phyloP scores from a whole-genome alignment of 306 rosid species.

The Trifolium subterraneum region DNA sequence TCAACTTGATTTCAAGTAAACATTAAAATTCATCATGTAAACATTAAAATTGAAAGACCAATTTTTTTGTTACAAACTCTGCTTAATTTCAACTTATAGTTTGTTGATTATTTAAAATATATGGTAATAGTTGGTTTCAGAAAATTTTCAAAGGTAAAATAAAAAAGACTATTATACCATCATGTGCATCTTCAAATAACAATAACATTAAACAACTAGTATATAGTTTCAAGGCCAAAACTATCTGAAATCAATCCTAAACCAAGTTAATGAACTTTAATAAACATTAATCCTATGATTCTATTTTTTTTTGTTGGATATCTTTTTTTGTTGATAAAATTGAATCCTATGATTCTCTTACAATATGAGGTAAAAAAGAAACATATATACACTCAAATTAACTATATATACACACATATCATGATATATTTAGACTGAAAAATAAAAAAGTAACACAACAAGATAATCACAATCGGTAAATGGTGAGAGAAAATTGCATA shows the following conservation, averaged over 20 bases:
- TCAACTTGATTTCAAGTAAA: not conserved
- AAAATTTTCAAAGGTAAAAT: constrained; percentile 6
- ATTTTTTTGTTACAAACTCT: constrained; percentile 9
- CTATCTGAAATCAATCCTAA: not conserved
- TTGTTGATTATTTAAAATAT: not conserved
- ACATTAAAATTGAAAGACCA: not conserved
- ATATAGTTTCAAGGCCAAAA: constrained; percentile 10
- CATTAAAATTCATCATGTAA: not conserved
- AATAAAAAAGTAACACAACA: not conserved
- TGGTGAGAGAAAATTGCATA: constrained; percentile 12
- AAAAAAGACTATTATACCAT: not conserved
- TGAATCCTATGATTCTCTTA: constrained; percentile 2
- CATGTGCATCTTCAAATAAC: not conserved
- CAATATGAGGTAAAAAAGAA: not conserved
- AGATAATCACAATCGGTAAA: constrained; percentile 34
- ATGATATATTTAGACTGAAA: constrained; percentile 9
- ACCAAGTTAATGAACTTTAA: not conserved
- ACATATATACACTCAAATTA: not conserved
- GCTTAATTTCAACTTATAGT: not conserved
- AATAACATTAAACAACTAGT: not conserved
- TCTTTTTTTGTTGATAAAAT: too few species aligned
- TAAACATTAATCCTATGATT: constrained; percentile 19
- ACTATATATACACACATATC: constrained; percentile 6
- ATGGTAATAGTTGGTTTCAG: not conserved
- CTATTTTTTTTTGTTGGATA: too few species aligned